Percentiles rank a stretch among this genome's conserved stretches.
These are phyloP conservation scores for Camellia granthamiana DNA, from an alignment of 148 eudicot species.

Conservation along the genomic window DNA sequence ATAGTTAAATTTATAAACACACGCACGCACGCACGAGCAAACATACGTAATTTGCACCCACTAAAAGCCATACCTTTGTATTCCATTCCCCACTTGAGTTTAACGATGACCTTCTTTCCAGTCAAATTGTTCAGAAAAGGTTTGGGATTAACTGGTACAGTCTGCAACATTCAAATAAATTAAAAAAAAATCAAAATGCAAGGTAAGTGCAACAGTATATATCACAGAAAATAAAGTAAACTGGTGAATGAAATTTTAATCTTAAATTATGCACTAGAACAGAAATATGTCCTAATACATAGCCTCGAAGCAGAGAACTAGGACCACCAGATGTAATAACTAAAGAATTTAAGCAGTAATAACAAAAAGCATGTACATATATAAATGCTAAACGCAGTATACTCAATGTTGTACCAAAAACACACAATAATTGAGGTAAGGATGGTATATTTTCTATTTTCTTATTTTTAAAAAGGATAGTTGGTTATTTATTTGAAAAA, in stretches of 20 bases:
- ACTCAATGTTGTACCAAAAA: background rate
- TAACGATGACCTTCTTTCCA: constrained; percentile 63
- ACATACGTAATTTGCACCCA: background rate
- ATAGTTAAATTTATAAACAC: background rate
- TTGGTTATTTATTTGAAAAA: background rate
- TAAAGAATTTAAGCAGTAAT: background rate
- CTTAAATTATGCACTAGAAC: background rate
- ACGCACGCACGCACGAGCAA: too few species aligned
- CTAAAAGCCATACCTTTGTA: constrained; percentile 48
- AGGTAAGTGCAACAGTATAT: background rate
- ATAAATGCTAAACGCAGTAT: background rate
- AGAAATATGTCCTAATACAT: too few species aligned
- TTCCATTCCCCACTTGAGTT: constrained; percentile 78
- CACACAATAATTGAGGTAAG: background rate
- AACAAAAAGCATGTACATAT: background rate
- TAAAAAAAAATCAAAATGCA: background rate
- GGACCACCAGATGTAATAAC: background rate
- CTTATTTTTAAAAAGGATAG: too few species aligned
- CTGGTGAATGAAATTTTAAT: background rate
- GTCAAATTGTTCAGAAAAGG: constrained; percentile 74
- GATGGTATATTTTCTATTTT: background rate
- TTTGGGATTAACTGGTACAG: constrained; percentile 76
- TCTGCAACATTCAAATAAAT: constrained; percentile 34
- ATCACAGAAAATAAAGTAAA: background rate
- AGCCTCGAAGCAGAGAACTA: too few species aligned